Evolutionary conservation across 306 rosid genomes (phyloP).

Genomic region (Dryas octopetala): DNA sequence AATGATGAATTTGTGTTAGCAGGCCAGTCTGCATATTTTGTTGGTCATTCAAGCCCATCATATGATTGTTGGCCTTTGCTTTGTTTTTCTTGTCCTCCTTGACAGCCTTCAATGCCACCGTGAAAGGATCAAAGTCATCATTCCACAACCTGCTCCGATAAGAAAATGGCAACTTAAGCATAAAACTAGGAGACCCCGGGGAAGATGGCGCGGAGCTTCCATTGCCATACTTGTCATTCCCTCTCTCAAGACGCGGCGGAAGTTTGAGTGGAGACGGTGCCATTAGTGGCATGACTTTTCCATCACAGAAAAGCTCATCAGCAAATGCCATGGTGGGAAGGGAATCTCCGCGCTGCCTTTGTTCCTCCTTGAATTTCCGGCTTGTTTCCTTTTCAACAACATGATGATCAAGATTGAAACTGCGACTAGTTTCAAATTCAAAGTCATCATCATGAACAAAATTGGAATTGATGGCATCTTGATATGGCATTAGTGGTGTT

Average conservation of each 20-base stretch:
- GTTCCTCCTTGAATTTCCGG: no score
- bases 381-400: no score
- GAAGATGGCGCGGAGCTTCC: constrained; percentile 27
- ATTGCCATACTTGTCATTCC: constrained; percentile 13
- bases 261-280: constrained; percentile 59
- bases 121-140: constrained; percentile 87
- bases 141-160: constrained; percentile 45
- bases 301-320: constrained; percentile 74
- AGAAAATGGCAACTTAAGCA: constrained; percentile 36
- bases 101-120: constrained; percentile 63
- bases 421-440: constrained; percentile 60
- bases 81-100: constrained; percentile 45
- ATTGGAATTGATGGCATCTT: constrained; percentile 41
- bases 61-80: constrained; percentile 22
- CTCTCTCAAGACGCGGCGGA: constrained; percentile 66
- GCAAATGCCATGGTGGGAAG: constrained; percentile 70
- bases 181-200: constrained; percentile 46
- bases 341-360: constrained; percentile 21
- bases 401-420: constrained; percentile 23
- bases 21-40: constrained; percentile 1
- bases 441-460: constrained; percentile 37
- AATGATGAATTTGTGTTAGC: background rate
- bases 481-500: constrained; percentile 41
- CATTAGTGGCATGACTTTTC: constrained; percentile 60
- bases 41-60: constrained; percentile 10